Base-by-base conservation (phyloP, 768 basidiomycete genomes). In the Pleurotus djamor region DNA sequence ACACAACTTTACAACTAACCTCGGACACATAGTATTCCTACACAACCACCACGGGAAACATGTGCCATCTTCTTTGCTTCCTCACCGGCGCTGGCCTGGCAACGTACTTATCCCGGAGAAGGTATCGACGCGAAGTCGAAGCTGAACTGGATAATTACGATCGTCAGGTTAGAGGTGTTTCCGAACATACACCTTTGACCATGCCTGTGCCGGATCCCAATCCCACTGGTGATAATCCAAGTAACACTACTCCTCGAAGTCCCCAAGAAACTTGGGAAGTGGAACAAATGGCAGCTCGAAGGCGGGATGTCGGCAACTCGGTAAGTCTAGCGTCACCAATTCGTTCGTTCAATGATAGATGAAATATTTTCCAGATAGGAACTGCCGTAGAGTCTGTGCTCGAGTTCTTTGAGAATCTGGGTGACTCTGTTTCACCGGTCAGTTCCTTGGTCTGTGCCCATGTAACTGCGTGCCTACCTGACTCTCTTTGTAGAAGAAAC, bases 61-160 rank as follows among this genome's bases (percentile, higher is more conserved):
- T 59, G 54, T 33, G 14, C 36, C 57, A 41, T 49, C 38, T 56
- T 48, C 54, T 54, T 21, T 50, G 37, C 58, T 10, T 52, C 60
- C 66, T 60, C 64, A 60, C 65, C 58, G 52, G 51, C 60, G 62
- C 61, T 56, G 17, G 36, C 32, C 61, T 58, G 32, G 41, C 57
- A 6, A 58, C 50, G 17, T 58, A 52, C 13, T 35, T 52, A 9
- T 14, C 51, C n/a, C 51, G 51, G 14, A 32, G 51, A 4, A 34
- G 21, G 33, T 37, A 52, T n/a, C 34, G 16, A 14, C 48, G 21
- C 7, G 8, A 28, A 34, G 33, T 13, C 51, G 51, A 52, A 4
- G 34, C 14, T 14, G 51, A 52, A 7, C 16, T 47, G 35, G 51
- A 52, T n/a, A 35, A 52, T 37, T 34, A 35, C 14, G 33, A 52